Base-by-base conservation (phyloP, 2,329 filamentous ascomycete genomes). In the Ophiostoma fasciatum region DNA sequence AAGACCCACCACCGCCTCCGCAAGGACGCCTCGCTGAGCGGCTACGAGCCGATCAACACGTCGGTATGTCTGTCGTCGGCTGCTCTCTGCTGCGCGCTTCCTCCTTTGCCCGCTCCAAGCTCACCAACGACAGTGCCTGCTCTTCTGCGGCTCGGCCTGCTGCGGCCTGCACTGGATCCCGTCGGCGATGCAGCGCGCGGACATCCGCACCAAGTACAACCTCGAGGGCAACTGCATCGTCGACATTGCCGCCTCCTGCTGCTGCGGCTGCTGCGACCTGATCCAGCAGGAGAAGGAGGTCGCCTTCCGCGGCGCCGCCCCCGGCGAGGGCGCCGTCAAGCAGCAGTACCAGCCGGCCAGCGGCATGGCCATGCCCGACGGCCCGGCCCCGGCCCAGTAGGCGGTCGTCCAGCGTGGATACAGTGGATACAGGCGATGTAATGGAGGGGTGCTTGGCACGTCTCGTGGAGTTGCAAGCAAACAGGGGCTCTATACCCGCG, bases 221-320 rank as follows among this genome's bases (percentile, higher is more conserved):
- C 55, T 67, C 13, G 45, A 60, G 47, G 63, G 63, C 18, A 58
- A 47, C 48, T 64, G 59, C 42, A 42, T 61, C 2, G 48, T 52
- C 23, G 63, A 66, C 35, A 46, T 66, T 22, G 54, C 52, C 25
- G 48, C 51, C 4, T 52, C 62, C 3, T 64, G 55, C 53, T 66
- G 62, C 54, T 66, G 62, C 44, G 53, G 51, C 17, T 55, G 57
- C 50, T 67, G 63, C 49, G 51, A 54, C 31, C 47, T 66, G 18
- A 52, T 61, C 35, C 63, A 66, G 58, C 48, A 56, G 41, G 62
- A 66, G 27, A 66, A 66, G 58, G 63, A 67, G 51, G 53, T 55
- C 3, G 52, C 50, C 33, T 45, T 56, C 40, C 58, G 54, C 12
- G 59, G 59, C 45, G 40, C 43, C n/a, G 41, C 44, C 22, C 37